Conservation (phyloP, 306 rosid species). For the Prinsepia uniflora region DNA sequence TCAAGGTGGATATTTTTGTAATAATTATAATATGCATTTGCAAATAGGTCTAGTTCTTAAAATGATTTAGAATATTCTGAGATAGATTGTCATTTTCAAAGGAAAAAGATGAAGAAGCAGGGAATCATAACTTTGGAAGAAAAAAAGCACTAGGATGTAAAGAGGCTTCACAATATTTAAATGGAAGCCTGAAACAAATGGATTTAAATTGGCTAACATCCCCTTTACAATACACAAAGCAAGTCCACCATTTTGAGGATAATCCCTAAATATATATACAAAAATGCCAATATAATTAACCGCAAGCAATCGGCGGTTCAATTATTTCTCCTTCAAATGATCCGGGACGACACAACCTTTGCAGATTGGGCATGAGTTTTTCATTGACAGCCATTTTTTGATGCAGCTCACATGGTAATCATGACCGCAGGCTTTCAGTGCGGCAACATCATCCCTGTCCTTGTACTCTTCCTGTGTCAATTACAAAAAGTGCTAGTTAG, state of each 20-base stretch:
- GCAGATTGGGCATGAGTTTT: slow-evolving; percentile 76
- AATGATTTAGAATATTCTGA: not conserved
- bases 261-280: slow-evolving; percentile 36
- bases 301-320: not conserved
- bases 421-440: slow-evolving; percentile 63
- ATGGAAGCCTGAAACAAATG: slow-evolving; percentile 48
- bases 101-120: not conserved
- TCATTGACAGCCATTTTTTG: slow-evolving; percentile 76
- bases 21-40: too few species aligned
- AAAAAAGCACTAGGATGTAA: not conserved
- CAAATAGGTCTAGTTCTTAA: too few species aligned
- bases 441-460: slow-evolving; percentile 77
- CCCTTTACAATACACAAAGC: slow-evolving; percentile 27
- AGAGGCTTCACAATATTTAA: slow-evolving; percentile 44
- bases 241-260: slow-evolving; percentile 40
- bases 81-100: not conserved
- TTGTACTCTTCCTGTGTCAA: slow-evolving; percentile 74
- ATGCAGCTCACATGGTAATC: slow-evolving; percentile 82
- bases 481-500: not conserved
- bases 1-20: too few species aligned
- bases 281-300: slow-evolving; percentile 23
- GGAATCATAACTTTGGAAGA: not conserved
- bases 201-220: slow-evolving; percentile 34
- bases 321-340: slow-evolving; percentile 44
- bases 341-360: slow-evolving; percentile 56